These are phyloP conservation scores for Serendipita sp. DNA, from an alignment of 768 basidiomycete species.

Conservation along the genomic window DNA sequence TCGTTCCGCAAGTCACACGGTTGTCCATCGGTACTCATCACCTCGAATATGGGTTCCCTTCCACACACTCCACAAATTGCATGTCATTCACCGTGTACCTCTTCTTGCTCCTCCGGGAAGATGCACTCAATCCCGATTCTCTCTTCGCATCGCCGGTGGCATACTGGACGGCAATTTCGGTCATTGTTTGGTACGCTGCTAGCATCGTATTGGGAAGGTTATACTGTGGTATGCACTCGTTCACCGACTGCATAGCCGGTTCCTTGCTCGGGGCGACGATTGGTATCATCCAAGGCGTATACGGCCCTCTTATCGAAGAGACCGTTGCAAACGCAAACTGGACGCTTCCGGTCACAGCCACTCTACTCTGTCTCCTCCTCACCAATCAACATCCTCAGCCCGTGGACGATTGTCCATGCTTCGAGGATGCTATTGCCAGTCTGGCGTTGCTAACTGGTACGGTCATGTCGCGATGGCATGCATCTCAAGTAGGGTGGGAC, in stretches of 20 bases:
- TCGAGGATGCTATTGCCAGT: conserved; percentile 92
- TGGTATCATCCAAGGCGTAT: conserved; percentile 32
- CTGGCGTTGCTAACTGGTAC: conserved; percentile 71
- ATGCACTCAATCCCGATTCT: conserved; percentile 25
- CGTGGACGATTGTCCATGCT: conserved; percentile 93
- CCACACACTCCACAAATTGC: conserved; percentile 84
- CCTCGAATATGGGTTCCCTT: conserved; percentile 89
- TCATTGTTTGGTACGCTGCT: conserved; percentile 42
- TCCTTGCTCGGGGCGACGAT: conserved; percentile 45
- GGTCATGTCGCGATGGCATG: conserved; percentile 50
- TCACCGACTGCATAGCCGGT: conserved; percentile 55
- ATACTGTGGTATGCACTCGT: conserved; percentile 80
- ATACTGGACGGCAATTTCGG: conserved; percentile 20
- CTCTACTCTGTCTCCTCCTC: conserved; percentile 43
- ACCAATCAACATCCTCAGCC: conserved; percentile 90
- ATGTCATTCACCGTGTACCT: conserved; percentile 79
- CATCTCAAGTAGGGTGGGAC: conserved; percentile 14
- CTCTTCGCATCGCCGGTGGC: conserved; percentile 17
- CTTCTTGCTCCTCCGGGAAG: conserved; percentile 14
- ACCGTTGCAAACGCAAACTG: conserved; percentile 25
- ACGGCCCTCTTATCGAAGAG: conserved; percentile 20
- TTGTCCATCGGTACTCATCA: conserved; percentile 73
- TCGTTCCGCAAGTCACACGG: conserved; percentile 78
- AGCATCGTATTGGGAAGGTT: conserved; percentile 67
- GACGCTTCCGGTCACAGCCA: conserved; percentile 36